These are phyloP conservation scores for Pythium oligandrum DNA, from an alignment of 352 stramenopile species.

Conservation along the genomic window DNA sequence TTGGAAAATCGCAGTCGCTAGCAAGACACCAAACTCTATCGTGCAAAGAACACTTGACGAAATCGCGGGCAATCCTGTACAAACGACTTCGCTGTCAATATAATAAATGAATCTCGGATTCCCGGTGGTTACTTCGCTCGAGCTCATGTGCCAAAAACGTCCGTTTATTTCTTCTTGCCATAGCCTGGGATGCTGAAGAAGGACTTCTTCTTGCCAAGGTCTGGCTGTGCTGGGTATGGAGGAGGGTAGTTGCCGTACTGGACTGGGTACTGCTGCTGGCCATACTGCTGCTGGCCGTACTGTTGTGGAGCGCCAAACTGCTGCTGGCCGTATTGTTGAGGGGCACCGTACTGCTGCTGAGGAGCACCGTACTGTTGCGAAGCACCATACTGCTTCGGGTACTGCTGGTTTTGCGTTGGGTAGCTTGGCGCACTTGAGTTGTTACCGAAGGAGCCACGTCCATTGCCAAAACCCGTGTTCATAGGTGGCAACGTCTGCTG, in stretches of 20 bases:
- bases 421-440: neutral
- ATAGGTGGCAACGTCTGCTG: constrained; percentile 7
- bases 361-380: neutral
- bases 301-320: constrained; percentile 20
- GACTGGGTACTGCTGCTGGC: constrained; percentile 25
- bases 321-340: constrained; percentile 18
- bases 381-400: constrained; percentile 12
- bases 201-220: constrained; percentile 53
- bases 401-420: constrained; percentile 6
- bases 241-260: constrained; percentile 3
- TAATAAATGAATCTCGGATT: too few species aligned
- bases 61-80: too few species aligned
- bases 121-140: too few species aligned
- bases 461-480: constrained; percentile 13
- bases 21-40: too few species aligned
- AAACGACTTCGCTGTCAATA: too few species aligned
- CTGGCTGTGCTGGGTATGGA: constrained; percentile 40
- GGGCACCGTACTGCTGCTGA: constrained; percentile 16
- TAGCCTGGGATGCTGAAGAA: constrained; percentile 65
- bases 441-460: constrained; percentile 16
- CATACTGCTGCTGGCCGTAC: constrained; percentile 25
- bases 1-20: too few species aligned
- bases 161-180: constrained; percentile 66
- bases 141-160: too few species aligned
- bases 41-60: too few species aligned